Base-by-base conservation (phyloP, 106 monocot species). In the Agapanthus africanus region DNA sequence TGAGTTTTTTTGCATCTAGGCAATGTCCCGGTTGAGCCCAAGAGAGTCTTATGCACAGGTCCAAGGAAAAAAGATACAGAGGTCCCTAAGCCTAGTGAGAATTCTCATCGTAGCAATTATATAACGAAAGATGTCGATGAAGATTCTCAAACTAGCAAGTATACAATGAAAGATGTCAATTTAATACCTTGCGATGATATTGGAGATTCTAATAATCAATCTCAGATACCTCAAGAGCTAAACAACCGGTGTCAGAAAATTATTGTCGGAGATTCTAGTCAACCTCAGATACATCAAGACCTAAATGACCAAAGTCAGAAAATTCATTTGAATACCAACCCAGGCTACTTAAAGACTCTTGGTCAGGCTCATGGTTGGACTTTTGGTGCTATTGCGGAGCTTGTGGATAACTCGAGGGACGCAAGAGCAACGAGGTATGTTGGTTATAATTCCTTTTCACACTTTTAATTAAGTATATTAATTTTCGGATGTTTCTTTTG, bases 381-480 rank as follows among this genome's bases (percentile, higher is more conserved):
- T 27, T 87, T 87, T 74, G 86, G 86, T 34, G 86, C 86, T 30
- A 71, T 87, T 15, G 86, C 82, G 66, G 86, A 87, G 69, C 79
- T 87, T 31, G 67, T 87, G 41, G 86, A 87, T 39, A 87, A 87
- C 41, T 87, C 86, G 10, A 73, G 77, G 62, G 86, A 87, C 74
- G 86, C 86, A 4, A 68, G 71, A 38, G 79, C 86, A 37, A 66
- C 37, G 19, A 91, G n/a, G n/a, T n/a, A n/a, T n/a, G n/a, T n/a
- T n/a, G n/a, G n/a, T n/a, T n/a, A n/a, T n/a, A n/a, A n/a, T n/a
- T n/a, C n/a, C n/a, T n/a, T n/a, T n/a, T n/a, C n/a, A n/a, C n/a
- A n/a, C n/a, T n/a, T n/a, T n/a, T n/a, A n/a, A n/a, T n/a, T n/a
- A n/a, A n/a, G n/a, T n/a, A n/a, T n/a, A n/a, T n/a, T n/a, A n/a